phyloP scores from a whole-genome alignment of 345 rosid species.

The Arabis hirsuta region DNA sequence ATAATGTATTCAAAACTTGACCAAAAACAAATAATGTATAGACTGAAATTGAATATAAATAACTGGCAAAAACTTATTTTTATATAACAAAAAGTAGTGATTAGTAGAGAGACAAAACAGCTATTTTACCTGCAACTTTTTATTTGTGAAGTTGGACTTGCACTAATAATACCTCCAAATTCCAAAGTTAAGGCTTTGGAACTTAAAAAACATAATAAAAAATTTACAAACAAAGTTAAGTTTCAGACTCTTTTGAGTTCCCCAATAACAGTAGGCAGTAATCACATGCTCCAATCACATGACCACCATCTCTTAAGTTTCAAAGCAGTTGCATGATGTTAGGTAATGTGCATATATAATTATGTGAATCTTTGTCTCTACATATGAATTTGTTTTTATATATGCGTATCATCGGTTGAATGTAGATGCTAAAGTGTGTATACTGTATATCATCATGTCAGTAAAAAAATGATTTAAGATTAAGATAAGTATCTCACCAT shows the following conservation, averaged over 20 bases:
- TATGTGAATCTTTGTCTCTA: constrained; percentile 37
- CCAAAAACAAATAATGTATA: background rate
- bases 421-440: constrained; percentile 13
- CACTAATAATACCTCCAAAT: constrained; percentile 34
- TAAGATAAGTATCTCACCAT: constrained; percentile 30
- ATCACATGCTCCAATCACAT: constrained; percentile 46
- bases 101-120: constrained; percentile 44
- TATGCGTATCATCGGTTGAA: constrained; percentile 16
- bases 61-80: no score
- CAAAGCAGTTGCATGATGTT: constrained; percentile 34
- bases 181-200: constrained; percentile 35
- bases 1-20: background rate
- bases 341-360: constrained; percentile 27
- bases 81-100: background rate
- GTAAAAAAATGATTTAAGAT: constrained; percentile 26
- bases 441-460: constrained; percentile 10
- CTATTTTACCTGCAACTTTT: constrained; percentile 37
- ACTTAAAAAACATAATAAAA: constrained; percentile 16
- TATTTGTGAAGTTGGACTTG: constrained; percentile 29
- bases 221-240: constrained; percentile 32
- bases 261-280: constrained; percentile 43
- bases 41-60: background rate
- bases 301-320: constrained; percentile 39
- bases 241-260: constrained; percentile 44
- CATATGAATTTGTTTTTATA: constrained; percentile 15